Percentiles rank a stretch among this genome's conserved stretches.
Conservation (phyloP, 192 early-diverging fungal species). For the Linnemannia hyalina region DNA sequence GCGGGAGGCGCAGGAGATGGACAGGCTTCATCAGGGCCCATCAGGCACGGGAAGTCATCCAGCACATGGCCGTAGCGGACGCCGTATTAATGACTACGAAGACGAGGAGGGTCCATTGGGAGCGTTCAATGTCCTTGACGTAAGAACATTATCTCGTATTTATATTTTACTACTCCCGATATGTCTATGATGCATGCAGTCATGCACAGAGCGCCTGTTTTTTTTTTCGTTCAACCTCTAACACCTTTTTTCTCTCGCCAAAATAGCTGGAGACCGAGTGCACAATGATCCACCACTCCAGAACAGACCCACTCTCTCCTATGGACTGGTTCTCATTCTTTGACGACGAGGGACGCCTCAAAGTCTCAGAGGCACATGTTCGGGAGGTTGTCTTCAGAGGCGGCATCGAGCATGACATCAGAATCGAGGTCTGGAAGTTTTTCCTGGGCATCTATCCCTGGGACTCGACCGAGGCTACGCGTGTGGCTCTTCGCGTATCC, state of each 20-base stretch:
- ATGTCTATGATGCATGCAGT: background rate
- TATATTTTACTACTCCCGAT: background rate
- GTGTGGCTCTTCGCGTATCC: slow-evolving; percentile 63
- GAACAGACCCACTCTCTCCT: slow-evolving; percentile 66
- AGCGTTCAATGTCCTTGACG: slow-evolving; percentile 48
- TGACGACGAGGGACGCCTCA: slow-evolving; percentile 66
- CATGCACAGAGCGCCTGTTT: background rate
- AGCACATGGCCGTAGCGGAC: slow-evolving; percentile 11
- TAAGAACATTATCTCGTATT: too few species aligned
- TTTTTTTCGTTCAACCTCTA: background rate
- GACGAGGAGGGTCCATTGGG: slow-evolving; percentile 44
- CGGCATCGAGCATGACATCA: slow-evolving; percentile 84
- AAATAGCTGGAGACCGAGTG: slow-evolving; percentile 60
- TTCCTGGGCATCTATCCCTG: slow-evolving; percentile 88
- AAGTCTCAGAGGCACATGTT: slow-evolving; percentile 63
- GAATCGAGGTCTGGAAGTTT: slow-evolving; percentile 92
- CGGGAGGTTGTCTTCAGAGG: slow-evolving; percentile 76
- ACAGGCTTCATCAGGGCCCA: slow-evolving; percentile 14
- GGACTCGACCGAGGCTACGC: slow-evolving; percentile 81
- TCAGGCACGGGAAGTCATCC: slow-evolving; percentile 6
- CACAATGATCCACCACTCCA: slow-evolving; percentile 60
- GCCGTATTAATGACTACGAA: slow-evolving; percentile 38
- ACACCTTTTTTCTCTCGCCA: background rate
- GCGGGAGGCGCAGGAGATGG: slow-evolving; percentile 34
- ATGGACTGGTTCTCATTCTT: slow-evolving; percentile 83